Evolutionary conservation across 2,329 filamentous ascomycete genomes (phyloP), one percentile per base, ranked within the genome.

Genomic region (Pseudogymnoascus sp.): DNA sequence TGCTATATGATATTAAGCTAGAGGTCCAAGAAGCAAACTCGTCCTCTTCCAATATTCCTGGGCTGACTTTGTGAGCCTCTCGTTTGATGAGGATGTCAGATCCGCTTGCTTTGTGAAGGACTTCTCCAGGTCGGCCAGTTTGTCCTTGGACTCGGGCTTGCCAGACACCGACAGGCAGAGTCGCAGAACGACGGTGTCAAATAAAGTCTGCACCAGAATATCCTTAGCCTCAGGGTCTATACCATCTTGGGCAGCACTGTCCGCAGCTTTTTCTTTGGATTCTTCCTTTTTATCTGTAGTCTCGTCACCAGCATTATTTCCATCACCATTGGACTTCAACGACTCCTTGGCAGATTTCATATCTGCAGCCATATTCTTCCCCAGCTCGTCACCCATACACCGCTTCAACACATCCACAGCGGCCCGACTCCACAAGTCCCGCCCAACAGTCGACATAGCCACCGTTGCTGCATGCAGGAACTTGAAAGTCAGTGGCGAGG

Each of bases 1-100:
- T 50, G 25, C 12, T 14, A 6, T 50, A 50, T 32, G 7, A 1
- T 12, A 30, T 63, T 69, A 72, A 32, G 79, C 79, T 65, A 97
- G 74, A 61, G 96, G 75, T 2, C 89, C 91, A 74, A 97, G 96
- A 25, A 97, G 73, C 64, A 97, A 74, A 71, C 83, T 87, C 9
- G 89, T 94, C 68, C 88, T 84, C 76, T 88, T 90, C 85, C 90
- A 94, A 72, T 94, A 95, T 59, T 92, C 90, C 50, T 80, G 77
- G 5, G 90, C 83, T 14, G 79, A 77, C 72, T 87, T 88, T 66
- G 70, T 73, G 37, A 95, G 72, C 43, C 77, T 73, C 64, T 82
- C 82, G 47, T 79, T 73, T 14, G 75, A 76, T 5, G 73, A 75
- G 9, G 77, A 72, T 28, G 80, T 77, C 3, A 80, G 70, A 0